A percentile compares a stretch with the other conserved stretches of the same genome.
These are phyloP conservation scores for Dendrobium catenatum DNA, from an alignment of 106 monocot genomes.

Conservation along the genomic window DNA sequence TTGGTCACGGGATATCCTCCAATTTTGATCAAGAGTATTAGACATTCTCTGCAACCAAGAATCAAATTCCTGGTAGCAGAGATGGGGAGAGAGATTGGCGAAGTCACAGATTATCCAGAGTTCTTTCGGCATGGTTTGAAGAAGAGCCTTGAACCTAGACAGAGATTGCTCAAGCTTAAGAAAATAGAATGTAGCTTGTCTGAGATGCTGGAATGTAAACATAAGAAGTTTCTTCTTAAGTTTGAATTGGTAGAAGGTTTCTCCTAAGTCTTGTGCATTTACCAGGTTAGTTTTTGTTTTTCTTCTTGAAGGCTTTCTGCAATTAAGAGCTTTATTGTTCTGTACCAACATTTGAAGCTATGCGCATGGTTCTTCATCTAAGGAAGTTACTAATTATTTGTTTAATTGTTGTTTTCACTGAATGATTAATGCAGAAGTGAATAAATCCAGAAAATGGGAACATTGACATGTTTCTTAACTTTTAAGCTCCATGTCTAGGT, in stretches of 20 bases:
- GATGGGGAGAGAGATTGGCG: constrained; percentile 68
- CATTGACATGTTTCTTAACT: background rate
- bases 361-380: background rate
- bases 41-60: constrained; percentile 70
- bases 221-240: constrained; percentile 60
- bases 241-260: constrained; percentile 27
- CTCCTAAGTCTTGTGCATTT: background rate
- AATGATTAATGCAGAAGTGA: background rate
- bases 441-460: background rate
- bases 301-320: background rate
- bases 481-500: background rate
- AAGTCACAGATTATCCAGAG: constrained; percentile 60
- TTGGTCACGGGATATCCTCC: constrained; percentile 75
- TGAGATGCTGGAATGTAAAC: constrained; percentile 75
- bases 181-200: constrained; percentile 48
- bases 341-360: background rate
- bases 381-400: background rate
- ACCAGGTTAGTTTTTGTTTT: background rate
- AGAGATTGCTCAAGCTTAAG: constrained; percentile 49
- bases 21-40: constrained; percentile 79
- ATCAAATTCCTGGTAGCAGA: constrained; percentile 68
- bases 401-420: background rate
- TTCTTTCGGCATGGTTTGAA: constrained; percentile 82
- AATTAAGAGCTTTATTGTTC: background rate
- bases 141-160: constrained; percentile 74